These are phyloP conservation scores for Hippophae tibetana DNA, from an alignment of 306 rosid species.

Conservation along the genomic window DNA sequence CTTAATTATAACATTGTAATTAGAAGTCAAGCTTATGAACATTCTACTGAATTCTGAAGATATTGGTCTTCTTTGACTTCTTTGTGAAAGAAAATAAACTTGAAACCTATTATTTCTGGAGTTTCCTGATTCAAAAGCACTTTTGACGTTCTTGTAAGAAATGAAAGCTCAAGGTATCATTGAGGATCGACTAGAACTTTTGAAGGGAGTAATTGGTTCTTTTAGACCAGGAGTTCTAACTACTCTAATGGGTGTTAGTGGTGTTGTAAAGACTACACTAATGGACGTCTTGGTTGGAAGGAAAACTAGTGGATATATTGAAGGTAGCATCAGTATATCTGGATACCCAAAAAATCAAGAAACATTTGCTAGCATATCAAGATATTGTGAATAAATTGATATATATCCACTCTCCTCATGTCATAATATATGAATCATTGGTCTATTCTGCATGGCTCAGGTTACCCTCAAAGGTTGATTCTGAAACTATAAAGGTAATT, in stretches of 20 bases:
- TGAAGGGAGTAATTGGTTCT: slow-evolving; percentile 82
- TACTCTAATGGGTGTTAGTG: slow-evolving; percentile 93
- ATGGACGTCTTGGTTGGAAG: slow-evolving; percentile 88
- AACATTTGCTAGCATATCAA: slow-evolving; percentile 78
- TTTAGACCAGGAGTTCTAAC: slow-evolving; percentile 91
- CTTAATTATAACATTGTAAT: too few species aligned
- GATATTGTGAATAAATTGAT: slow-evolving; percentile 80
- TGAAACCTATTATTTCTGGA: too few species aligned
- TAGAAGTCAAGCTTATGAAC: too few species aligned
- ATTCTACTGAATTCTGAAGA: too few species aligned
- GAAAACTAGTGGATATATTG: slow-evolving; percentile 72
- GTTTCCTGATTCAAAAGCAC: too few species aligned
- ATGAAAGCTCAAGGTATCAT: slow-evolving; percentile 40
- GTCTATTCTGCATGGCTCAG: slow-evolving; percentile 85
- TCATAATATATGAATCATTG: slow-evolving; percentile 70
- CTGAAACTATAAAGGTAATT: slow-evolving; percentile 51
- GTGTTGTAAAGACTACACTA: slow-evolving; percentile 94
- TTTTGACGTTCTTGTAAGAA: slow-evolving; percentile 4
- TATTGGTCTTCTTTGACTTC: too few species aligned
- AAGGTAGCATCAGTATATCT: slow-evolving; percentile 58
- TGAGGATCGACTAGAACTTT: slow-evolving; percentile 60
- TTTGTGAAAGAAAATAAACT: too few species aligned
- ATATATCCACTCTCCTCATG: slow-evolving; percentile 76
- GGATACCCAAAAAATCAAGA: slow-evolving; percentile 80
- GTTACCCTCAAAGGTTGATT: slow-evolving; percentile 60